These are phyloP conservation scores for Ensete ventricosum DNA, from an alignment of 176 grass and related monocot species.

Conservation along the genomic window DNA sequence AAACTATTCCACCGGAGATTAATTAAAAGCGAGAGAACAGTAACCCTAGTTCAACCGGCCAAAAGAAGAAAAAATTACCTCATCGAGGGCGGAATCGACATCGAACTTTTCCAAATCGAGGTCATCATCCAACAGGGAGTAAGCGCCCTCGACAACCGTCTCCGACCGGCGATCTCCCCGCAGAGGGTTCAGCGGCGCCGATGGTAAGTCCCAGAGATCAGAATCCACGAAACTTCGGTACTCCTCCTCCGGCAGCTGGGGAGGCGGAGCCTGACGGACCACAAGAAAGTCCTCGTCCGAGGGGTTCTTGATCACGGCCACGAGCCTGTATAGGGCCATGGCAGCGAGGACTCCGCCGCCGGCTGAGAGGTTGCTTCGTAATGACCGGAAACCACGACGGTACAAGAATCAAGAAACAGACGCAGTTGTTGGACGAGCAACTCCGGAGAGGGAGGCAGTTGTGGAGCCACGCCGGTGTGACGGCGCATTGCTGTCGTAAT, in stretches of 20 bases:
- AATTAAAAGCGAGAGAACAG: no score
- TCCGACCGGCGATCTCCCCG: slow-evolving; percentile 21
- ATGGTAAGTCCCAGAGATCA: slow-evolving; percentile 89
- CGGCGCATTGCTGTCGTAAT: no score
- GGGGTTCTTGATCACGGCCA: slow-evolving; percentile 45
- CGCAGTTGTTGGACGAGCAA: no score
- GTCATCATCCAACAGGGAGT: slow-evolving; percentile 23
- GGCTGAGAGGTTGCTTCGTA: no score
- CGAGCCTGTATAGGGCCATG: slow-evolving; percentile 27
- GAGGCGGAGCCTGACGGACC: slow-evolving; percentile 39
- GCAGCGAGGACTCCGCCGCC: not conserved
- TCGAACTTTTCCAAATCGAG: slow-evolving; percentile 58
- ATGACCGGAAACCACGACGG: no score
- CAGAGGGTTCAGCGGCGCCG: slow-evolving; percentile 32
- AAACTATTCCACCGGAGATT: no score
- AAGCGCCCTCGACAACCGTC: slow-evolving; percentile 23
- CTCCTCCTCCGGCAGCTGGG: slow-evolving; percentile 48
- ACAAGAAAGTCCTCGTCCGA: slow-evolving; percentile 54
- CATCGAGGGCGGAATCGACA: slow-evolving; percentile 38
- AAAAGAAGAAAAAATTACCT: slow-evolving; percentile 32
- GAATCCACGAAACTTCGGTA: slow-evolving; percentile 58
- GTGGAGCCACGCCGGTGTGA: no score
- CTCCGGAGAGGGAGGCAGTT: no score
- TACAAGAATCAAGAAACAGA: no score
- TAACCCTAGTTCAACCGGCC: no score